Evolutionary conservation across 805 yeast species (phyloP).

Genomic region (Candida piceae): DNA sequence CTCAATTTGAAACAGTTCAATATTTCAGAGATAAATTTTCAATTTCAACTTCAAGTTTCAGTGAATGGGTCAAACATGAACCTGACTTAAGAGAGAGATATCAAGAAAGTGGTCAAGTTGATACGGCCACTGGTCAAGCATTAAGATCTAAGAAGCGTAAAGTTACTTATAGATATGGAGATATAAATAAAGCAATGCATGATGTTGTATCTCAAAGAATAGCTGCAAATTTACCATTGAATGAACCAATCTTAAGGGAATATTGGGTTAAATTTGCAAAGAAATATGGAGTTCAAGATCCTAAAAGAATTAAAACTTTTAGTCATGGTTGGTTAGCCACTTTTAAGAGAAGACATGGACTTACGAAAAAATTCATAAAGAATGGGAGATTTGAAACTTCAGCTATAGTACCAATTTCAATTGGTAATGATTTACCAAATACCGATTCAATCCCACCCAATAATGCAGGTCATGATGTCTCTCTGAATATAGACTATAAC

Average conservation of each 20-base stretch:
- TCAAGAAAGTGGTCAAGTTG: constrained; percentile 28
- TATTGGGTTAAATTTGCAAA: constrained; percentile 54
- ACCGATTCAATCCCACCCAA: background rate
- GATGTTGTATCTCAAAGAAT: constrained; percentile 41
- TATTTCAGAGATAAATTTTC: constrained; percentile 44
- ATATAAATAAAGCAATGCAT: constrained; percentile 58
- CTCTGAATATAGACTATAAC: background rate
- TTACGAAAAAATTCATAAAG: background rate
- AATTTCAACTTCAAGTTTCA: constrained; percentile 54
- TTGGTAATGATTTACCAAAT: background rate
- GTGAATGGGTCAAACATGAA: constrained; percentile 59
- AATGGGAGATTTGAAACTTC: background rate
- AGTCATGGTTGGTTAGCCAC: constrained; percentile 63
- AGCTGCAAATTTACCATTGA: constrained; percentile 41
- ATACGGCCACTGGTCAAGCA: constrained; percentile 17
- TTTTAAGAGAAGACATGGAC: constrained; percentile 52
- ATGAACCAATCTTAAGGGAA: constrained; percentile 50
- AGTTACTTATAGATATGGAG: constrained; percentile 49
- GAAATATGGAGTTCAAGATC: constrained; percentile 53
- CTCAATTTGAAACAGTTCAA: constrained; percentile 57
- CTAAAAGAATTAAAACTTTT: constrained; percentile 48
- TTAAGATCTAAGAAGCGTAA: constrained; percentile 36
- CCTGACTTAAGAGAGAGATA: constrained; percentile 42
- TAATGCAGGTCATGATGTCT: too few relatives aligned
- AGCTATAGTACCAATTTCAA: background rate